A percentile compares a stretch with the other conserved stretches of the same genome.
These are phyloP conservation scores for Furcasterigmium furcatum DNA, from an alignment of 2,329 filamentous ascomycete species.

Conservation along the genomic window DNA sequence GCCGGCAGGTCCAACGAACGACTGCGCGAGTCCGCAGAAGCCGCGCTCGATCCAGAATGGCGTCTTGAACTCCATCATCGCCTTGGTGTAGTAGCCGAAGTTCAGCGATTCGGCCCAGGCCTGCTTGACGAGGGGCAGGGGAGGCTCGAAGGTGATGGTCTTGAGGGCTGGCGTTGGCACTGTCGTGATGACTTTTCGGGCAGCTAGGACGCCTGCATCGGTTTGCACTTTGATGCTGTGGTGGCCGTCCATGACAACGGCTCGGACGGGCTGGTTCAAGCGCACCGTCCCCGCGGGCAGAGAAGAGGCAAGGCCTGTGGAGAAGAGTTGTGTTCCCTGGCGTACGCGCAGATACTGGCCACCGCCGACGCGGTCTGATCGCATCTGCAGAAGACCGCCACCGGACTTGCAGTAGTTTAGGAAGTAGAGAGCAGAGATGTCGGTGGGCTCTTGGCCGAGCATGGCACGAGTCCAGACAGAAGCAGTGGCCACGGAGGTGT, in stretches of 20 bases:
- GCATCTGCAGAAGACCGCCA: no score
- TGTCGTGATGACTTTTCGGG: slow-evolving; percentile 43
- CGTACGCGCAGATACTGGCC: no score
- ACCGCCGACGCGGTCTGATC: no score
- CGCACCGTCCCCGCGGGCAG: no score
- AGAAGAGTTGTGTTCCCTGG: no score
- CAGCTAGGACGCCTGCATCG: slow-evolving; percentile 22
- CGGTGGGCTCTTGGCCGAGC: no score
- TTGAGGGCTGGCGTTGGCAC: slow-evolving; percentile 42
- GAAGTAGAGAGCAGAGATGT: no score
- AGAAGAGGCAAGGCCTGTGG: no score
- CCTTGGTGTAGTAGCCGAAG: slow-evolving; percentile 49
- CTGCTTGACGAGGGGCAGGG: slow-evolving; percentile 37
- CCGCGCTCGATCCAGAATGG: slow-evolving; percentile 34
- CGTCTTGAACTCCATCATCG: slow-evolving; percentile 36
- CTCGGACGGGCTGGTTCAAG: slow-evolving; percentile 24
- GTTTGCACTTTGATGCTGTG: slow-evolving; percentile 8
- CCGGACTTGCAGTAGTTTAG: no score
- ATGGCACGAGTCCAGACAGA: no score
- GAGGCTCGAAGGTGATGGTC: slow-evolving; percentile 42
- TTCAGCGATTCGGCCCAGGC: slow-evolving; percentile 24
- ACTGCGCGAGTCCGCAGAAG: slow-evolving; percentile 41
- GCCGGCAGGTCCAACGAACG: slow-evolving; percentile 39
- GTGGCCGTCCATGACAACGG: slow-evolving; percentile 20
- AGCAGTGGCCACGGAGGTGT: no score